These are phyloP conservation scores for Dictyostelium brefeldianum DNA, from an alignment of 78 protist species.

Conservation along the genomic window DNA sequence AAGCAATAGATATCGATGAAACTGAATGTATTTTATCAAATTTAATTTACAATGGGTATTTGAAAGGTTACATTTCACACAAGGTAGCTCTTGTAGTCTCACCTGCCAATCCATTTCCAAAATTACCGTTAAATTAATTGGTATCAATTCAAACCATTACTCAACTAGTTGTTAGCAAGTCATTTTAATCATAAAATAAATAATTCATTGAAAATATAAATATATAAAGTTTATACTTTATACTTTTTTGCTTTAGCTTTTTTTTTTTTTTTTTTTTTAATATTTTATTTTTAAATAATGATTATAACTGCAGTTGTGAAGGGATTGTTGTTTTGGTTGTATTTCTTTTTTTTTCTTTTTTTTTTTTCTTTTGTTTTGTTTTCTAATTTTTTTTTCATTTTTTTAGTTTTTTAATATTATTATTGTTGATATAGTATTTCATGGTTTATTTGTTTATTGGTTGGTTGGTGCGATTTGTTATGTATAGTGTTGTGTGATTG, in stretches of 20 bases:
- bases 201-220: too few species aligned
- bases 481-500: neutral
- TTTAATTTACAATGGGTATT: constrained; percentile 71
- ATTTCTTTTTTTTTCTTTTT: neutral
- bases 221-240: too few species aligned
- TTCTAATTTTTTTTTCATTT: neutral
- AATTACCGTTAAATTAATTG: constrained; percentile 30
- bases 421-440: neutral
- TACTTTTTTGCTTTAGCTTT: neutral
- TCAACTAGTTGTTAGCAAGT: too few species aligned
- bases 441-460: neutral
- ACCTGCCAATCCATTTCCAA: constrained; percentile 76
- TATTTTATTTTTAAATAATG: too few species aligned
- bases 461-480: neutral
- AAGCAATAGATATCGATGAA: constrained; percentile 65
- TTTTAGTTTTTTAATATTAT: neutral
- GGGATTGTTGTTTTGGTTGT: neutral
- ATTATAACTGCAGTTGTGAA: neutral
- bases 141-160: too few species aligned
- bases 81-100: constrained; percentile 65
- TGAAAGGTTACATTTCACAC: constrained; percentile 84
- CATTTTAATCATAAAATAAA: too few species aligned
- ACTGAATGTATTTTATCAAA: constrained; percentile 80
- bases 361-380: neutral
- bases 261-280: too few species aligned